Conservation (phyloP, 805 yeast genomes). For the Priceomyces medius region DNA sequence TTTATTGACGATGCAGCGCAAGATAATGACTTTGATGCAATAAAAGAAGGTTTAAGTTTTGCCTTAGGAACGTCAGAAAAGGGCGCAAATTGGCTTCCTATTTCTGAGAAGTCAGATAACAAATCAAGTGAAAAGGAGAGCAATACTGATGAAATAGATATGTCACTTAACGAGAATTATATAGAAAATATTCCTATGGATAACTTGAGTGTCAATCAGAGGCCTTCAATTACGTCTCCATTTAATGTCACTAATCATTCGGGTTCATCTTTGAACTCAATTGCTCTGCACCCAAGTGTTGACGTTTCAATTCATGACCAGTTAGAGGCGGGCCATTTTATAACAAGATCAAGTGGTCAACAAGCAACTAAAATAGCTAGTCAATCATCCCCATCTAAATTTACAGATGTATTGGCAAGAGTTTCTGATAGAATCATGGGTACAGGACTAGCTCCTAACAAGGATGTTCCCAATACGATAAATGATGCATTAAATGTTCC, state of each 20-base stretch:
- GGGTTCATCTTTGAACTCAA: neutral
- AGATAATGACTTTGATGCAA: conserved; percentile 29
- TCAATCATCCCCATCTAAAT: conserved; percentile 18
- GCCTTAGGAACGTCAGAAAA: conserved; percentile 31
- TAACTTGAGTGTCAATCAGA: conserved; percentile 4
- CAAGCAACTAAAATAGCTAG: conserved; percentile 9
- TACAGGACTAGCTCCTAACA: neutral
- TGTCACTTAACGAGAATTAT: conserved; percentile 5
- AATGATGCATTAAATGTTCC: neutral
- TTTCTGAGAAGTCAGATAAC: neutral
- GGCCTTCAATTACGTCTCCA: conserved; percentile 2
- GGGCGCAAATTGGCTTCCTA: conserved; percentile 32
- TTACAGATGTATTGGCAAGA: conserved; percentile 25
- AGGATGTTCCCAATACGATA: neutral
- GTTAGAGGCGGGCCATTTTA: conserved; percentile 18
- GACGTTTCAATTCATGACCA: conserved; percentile 7
- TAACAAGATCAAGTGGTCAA: conserved; percentile 10
- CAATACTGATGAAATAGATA: conserved; percentile 1
- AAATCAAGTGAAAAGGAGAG: neutral
- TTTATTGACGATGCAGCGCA: conserved; percentile 24
- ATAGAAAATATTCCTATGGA: conserved; percentile 20
- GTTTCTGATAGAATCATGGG: conserved; percentile 39
- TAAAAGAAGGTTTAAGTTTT: conserved; percentile 31
- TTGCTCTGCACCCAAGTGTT: neutral
- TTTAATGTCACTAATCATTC: conserved; percentile 5